These are phyloP conservation scores for Rhizopogon vulgaris DNA, from an alignment of 768 basidiomycete species.

Conservation along the genomic window DNA sequence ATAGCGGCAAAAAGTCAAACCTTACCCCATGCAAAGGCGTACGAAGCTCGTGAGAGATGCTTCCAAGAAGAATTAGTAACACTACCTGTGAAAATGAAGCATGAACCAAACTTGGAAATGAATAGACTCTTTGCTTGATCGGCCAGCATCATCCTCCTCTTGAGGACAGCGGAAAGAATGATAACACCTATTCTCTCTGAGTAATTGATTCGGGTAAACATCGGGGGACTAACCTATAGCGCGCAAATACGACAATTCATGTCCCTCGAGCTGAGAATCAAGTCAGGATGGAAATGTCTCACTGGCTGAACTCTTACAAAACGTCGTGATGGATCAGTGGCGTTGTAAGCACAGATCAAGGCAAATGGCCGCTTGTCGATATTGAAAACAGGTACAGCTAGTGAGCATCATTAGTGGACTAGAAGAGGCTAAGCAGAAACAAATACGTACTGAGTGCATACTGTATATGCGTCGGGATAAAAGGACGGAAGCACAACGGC, in stretches of 20 bases:
- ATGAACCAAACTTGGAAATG: constrained; percentile 70
- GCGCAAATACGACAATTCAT: constrained; percentile 85
- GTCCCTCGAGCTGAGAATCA: constrained; percentile 66
- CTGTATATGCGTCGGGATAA: constrained; percentile 76
- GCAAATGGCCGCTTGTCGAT: constrained; percentile 91
- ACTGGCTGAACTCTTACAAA: constrained; percentile 46
- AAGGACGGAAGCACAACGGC: constrained; percentile 74
- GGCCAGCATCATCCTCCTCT: constrained; percentile 87
- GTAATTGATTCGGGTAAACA: not conserved
- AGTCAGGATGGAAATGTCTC: constrained; percentile 6
- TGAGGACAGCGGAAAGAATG: constrained; percentile 87
- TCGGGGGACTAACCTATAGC: constrained; percentile 59
- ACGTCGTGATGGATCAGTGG: constrained; percentile 70
- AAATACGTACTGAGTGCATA: constrained; percentile 74
- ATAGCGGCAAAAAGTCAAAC: constrained; percentile 3
- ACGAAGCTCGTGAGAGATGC: constrained; percentile 86
- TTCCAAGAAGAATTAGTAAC: constrained; percentile 7
- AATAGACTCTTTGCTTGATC: constrained; percentile 92
- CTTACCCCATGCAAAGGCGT: constrained; percentile 87
- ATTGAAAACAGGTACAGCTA: constrained; percentile 86
- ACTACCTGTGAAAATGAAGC: not conserved
- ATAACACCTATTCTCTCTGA: constrained; percentile 57
- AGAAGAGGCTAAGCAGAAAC: not conserved
- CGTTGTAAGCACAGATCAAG: constrained; percentile 86
- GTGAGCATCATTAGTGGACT: constrained; percentile 6